These are phyloP conservation scores for Ophiosphaerella herpotricha DNA, from an alignment of 2,329 filamentous ascomycete genomes.

Conservation along the genomic window DNA sequence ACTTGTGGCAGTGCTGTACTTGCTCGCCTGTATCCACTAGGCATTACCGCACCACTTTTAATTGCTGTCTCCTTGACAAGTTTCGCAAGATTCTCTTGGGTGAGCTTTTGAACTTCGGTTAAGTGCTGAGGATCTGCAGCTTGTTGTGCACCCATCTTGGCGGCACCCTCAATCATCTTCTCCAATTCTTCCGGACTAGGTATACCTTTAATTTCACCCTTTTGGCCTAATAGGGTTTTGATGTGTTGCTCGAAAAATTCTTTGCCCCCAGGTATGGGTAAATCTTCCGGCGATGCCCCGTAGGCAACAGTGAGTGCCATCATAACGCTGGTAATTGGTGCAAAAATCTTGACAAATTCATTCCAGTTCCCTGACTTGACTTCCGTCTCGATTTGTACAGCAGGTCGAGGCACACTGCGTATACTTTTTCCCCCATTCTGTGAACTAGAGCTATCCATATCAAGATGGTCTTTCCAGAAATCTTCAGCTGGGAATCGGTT, in stretches of 20 bases:
- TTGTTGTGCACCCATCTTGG: slow-evolving; percentile 38
- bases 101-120: slow-evolving; percentile 37
- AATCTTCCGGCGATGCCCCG: slow-evolving; percentile 41
- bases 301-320: slow-evolving; percentile 54
- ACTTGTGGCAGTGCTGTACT: slow-evolving; percentile 34
- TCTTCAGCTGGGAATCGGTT: slow-evolving; percentile 78
- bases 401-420: slow-evolving; percentile 39
- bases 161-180: slow-evolving; percentile 44
- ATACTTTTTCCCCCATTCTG: slow-evolving; percentile 39
- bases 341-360: slow-evolving; percentile 58
- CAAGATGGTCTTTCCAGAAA: slow-evolving; percentile 48
- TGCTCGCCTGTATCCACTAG: slow-evolving; percentile 35
- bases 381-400: slow-evolving; percentile 54
- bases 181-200: slow-evolving; percentile 43
- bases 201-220: slow-evolving; percentile 39
- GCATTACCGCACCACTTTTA: slow-evolving; percentile 40
- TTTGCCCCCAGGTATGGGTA: slow-evolving; percentile 40
- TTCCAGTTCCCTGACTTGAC: slow-evolving; percentile 57
- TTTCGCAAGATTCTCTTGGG: slow-evolving; percentile 45
- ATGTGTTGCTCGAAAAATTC: slow-evolving; percentile 44
- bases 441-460: slow-evolving; percentile 41
- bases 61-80: slow-evolving; percentile 46
- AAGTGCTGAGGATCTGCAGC: slow-evolving; percentile 30
- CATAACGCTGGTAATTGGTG: slow-evolving; percentile 56
- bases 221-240: slow-evolving; percentile 34